These are phyloP conservation scores for Pleurostoma richardsiae DNA, from an alignment of 2,329 filamentous ascomycete genomes.

Conservation along the genomic window DNA sequence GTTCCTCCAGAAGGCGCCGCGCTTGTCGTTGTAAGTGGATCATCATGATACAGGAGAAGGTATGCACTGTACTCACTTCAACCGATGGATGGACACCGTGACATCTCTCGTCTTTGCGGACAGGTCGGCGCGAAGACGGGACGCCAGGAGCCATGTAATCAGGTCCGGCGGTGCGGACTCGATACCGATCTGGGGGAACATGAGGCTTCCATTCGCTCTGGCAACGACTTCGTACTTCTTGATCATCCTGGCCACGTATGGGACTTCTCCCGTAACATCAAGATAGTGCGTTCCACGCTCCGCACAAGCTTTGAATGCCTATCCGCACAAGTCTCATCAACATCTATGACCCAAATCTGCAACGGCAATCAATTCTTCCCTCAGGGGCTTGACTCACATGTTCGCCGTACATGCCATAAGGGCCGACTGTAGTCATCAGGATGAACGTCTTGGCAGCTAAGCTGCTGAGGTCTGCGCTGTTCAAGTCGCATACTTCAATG, in stretches of 20 bases:
- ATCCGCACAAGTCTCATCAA: neutral
- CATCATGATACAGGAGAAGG: neutral
- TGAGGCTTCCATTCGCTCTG: slow-evolving; percentile 47
- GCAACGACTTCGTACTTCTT: slow-evolving; percentile 50
- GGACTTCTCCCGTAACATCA: slow-evolving; percentile 57
- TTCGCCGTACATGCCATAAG: slow-evolving; percentile 53
- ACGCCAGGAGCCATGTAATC: slow-evolving; percentile 47
- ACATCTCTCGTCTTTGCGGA: slow-evolving; percentile 47
- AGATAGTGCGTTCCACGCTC: slow-evolving; percentile 60
- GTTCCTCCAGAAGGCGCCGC: slow-evolving; percentile 59
- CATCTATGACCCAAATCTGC: neutral
- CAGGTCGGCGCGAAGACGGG: slow-evolving; percentile 43
- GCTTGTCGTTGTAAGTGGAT: slow-evolving; percentile 17
- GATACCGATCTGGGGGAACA: slow-evolving; percentile 58
- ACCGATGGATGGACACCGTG: slow-evolving; percentile 40
- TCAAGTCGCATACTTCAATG: slow-evolving; percentile 47
- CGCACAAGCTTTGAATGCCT: slow-evolving; percentile 55
- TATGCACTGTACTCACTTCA: slow-evolving; percentile 25
- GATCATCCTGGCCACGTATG: slow-evolving; percentile 56
- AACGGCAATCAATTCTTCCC: neutral
- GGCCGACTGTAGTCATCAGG: slow-evolving; percentile 55
- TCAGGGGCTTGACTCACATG: slow-evolving; percentile 13
- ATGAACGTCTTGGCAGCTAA: slow-evolving; percentile 52
- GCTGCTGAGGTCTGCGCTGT: slow-evolving; percentile 36
- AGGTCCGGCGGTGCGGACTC: slow-evolving; percentile 61